phyloP scores from a whole-genome alignment of 73 alveolate genomes.

The Effrenium voratum region DNA sequence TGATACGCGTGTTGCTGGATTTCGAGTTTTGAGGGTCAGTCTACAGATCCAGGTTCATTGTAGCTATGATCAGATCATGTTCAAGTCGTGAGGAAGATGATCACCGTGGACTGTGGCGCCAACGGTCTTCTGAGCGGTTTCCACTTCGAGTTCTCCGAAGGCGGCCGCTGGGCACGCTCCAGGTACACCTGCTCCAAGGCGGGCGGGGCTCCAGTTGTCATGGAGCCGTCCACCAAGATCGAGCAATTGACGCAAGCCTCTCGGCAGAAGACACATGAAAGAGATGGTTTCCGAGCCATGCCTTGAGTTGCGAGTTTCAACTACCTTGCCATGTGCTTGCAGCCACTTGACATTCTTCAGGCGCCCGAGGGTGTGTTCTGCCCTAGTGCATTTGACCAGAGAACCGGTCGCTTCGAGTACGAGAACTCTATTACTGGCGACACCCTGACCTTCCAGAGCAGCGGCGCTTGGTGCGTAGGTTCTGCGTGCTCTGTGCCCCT shows the following conservation, averaged over 20 bases:
- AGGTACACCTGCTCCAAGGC: slow-evolving; percentile 70
- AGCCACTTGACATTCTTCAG: no score
- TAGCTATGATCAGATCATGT: background rate
- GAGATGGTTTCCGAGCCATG: background rate
- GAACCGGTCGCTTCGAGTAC: slow-evolving; percentile 60
- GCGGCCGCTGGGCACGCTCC: slow-evolving; percentile 93
- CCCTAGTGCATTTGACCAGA: background rate
- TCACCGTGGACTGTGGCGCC: slow-evolving; percentile 84
- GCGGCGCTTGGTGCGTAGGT: slow-evolving; percentile 79
- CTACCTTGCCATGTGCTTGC: no score
- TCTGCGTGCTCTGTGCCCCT: slow-evolving; percentile 40
- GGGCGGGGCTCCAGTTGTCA: slow-evolving; percentile 87
- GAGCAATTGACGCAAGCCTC: slow-evolving; percentile 19
- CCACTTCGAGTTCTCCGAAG: slow-evolving; percentile 92
- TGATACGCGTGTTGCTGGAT: no score
- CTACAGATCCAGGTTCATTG: no score
- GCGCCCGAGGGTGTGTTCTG: no score
- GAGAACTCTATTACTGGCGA: slow-evolving; percentile 52
- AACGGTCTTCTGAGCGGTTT: slow-evolving; percentile 82
- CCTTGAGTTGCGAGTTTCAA: background rate
- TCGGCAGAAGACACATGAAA: background rate
- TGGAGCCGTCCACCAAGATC: slow-evolving; percentile 79
- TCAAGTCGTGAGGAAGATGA: slow-evolving; percentile 45
- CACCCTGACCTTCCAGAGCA: slow-evolving; percentile 47
- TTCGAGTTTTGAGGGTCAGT: no score